Evolutionary conservation across 768 basidiomycete genomes (phyloP).

Genomic region (Boletus fagicola): DNA sequence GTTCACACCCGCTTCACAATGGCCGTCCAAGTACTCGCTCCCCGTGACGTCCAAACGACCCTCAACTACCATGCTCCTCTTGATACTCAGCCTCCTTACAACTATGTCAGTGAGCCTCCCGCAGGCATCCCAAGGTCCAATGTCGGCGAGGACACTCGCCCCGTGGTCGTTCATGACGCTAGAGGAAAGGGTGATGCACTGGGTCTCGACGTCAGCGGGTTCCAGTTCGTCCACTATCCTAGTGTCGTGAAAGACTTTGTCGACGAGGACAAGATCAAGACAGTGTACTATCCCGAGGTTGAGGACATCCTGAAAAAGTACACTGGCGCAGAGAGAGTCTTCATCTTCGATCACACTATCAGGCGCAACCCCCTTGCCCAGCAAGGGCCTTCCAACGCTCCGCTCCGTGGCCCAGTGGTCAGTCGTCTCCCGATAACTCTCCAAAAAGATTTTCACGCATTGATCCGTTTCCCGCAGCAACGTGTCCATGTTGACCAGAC

Average conservation of each 20-base stretch:
- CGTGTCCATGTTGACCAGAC: constrained; percentile 50
- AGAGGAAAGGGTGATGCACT: constrained; percentile 31
- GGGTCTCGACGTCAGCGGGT: constrained; percentile 45
- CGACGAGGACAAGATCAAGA: constrained; percentile 39
- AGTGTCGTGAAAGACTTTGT: constrained; percentile 39
- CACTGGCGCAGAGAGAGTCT: constrained; percentile 38
- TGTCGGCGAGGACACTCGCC: constrained; percentile 23
- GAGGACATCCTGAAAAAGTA: constrained; percentile 41
- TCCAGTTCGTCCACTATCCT: constrained; percentile 37
- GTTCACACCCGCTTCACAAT: neutral
- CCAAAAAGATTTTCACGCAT: neutral
- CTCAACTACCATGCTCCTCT: constrained; percentile 37
- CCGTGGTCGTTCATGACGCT: constrained; percentile 30
- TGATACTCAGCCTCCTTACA: constrained; percentile 33
- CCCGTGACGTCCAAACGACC: constrained; percentile 37
- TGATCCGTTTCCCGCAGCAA: constrained; percentile 20
- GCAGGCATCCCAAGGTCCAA: constrained; percentile 31
- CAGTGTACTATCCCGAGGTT: constrained; percentile 42
- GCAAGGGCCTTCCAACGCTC: neutral
- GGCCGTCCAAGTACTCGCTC: constrained; percentile 25
- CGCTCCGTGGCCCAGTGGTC: constrained; percentile 36
- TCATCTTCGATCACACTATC: constrained; percentile 48
- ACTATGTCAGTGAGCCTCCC: constrained; percentile 34
- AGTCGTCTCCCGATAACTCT: constrained; percentile 2
- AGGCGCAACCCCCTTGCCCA: constrained; percentile 25